Percentiles rank a stretch among this genome's conserved stretches.
Evolutionary conservation across 2,329 filamentous ascomycete genomes (phyloP).

Genomic region (Fusarium nodosum): DNA sequence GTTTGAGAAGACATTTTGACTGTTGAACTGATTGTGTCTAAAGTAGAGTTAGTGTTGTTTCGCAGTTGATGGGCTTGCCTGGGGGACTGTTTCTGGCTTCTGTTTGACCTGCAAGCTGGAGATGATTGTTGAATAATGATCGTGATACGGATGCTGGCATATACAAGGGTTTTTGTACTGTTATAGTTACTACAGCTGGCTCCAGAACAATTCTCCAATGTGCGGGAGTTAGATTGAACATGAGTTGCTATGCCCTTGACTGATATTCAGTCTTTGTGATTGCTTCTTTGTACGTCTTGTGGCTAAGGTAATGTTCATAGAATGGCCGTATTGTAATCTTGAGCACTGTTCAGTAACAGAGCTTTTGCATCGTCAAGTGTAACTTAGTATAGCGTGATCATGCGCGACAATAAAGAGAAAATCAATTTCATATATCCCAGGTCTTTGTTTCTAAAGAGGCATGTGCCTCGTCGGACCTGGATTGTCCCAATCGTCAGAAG

Average conservation of each 20-base stretch:
- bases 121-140: neutral
- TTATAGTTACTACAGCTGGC: neutral
- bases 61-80: conserved; percentile 13
- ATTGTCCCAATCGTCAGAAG: conserved; percentile 14
- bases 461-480: conserved; percentile 6
- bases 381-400: neutral
- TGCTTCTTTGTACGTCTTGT: neutral
- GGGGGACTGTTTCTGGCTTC: neutral
- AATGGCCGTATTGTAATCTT: neutral
- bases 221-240: neutral
- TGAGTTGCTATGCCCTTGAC: neutral
- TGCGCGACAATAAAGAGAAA: neutral
- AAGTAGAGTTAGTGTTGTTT: neutral
- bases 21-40: conserved; percentile 1
- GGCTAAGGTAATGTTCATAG: neutral
- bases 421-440: conserved; percentile 26
- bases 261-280: conserved; percentile 1
- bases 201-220: neutral
- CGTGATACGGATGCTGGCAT: neutral
- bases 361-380: neutral
- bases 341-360: neutral
- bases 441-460: conserved; percentile 11
- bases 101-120: conserved; percentile 15
- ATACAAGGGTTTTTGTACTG: conserved; percentile 14
- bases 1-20: conserved; percentile 21